Evolutionary conservation across 345 rosid species (phyloP).

Genomic region (Geranium rotundifolium): DNA sequence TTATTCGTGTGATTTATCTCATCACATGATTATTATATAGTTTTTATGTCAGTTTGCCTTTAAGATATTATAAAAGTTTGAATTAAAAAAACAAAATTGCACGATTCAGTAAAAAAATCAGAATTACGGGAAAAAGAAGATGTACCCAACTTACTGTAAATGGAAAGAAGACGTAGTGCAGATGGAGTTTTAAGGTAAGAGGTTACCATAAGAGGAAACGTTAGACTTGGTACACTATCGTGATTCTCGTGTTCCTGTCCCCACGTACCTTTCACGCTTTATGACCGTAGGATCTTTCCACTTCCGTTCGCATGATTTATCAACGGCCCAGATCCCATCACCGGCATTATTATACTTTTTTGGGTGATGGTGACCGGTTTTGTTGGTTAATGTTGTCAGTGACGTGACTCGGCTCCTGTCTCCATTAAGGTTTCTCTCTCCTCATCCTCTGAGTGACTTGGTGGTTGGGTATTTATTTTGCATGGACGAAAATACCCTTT

Average conservation of each 20-base stretch:
- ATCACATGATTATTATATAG: too few relatives aligned
- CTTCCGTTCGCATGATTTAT: neutral
- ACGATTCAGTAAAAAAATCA: too few relatives aligned
- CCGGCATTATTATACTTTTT: neutral
- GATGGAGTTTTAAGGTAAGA: neutral
- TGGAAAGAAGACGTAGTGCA: neutral
- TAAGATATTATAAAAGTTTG: too few relatives aligned
- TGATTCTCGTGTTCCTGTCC: neutral
- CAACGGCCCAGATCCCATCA: neutral
- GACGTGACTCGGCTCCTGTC: neutral
- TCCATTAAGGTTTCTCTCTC: neutral
- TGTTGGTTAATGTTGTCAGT: neutral
- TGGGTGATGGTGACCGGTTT: neutral
- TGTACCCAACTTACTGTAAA: neutral
- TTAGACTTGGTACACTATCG: neutral
- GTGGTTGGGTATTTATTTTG: neutral
- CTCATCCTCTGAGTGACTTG: neutral
- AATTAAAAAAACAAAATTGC: too few relatives aligned
- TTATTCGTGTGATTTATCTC: too few relatives aligned
- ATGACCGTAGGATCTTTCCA: neutral
- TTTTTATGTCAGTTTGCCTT: too few relatives aligned
- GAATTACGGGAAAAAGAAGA: too few relatives aligned
- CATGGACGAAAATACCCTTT: neutral
- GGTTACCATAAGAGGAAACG: neutral
- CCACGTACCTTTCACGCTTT: neutral